Evolutionary conservation across 164 flowering plant genomes (phyloP).

Genomic region (Dillenia turbinata): DNA sequence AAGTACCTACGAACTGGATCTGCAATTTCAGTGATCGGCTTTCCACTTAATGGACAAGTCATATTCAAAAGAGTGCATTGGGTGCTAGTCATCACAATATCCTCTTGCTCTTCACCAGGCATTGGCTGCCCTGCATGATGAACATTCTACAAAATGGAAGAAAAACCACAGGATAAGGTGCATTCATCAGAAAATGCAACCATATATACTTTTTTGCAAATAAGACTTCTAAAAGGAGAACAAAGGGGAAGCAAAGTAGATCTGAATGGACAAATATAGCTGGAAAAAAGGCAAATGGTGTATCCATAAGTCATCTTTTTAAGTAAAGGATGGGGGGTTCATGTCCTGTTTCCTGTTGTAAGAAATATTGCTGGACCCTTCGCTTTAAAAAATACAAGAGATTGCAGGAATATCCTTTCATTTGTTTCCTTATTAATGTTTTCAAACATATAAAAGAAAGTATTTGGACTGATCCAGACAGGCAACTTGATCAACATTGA

Average conservation of each 20-base stretch:
- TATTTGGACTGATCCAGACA: neutral
- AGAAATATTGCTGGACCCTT: too few species aligned
- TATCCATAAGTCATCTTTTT: too few species aligned
- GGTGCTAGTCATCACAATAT: constrained; percentile 80
- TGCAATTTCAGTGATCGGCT: constrained; percentile 53
- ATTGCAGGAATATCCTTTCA: too few species aligned
- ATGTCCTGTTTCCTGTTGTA: too few species aligned
- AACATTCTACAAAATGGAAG: constrained; percentile 55
- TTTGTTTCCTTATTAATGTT: too few species aligned
- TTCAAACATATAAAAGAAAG: neutral
- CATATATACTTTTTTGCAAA: neutral
- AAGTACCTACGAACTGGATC: constrained; percentile 83
- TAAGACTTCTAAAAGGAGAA: neutral
- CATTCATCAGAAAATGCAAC: neutral
- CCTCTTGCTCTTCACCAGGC: constrained; percentile 98
- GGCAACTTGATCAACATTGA: too few species aligned
- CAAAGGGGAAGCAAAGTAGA: neutral
- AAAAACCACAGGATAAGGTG: neutral
- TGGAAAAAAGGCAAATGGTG: neutral
- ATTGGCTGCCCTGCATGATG: constrained; percentile 85
- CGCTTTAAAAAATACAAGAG: too few species aligned
- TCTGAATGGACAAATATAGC: neutral
- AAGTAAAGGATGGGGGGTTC: too few species aligned
- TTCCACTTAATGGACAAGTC: constrained; percentile 81
- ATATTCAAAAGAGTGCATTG: constrained; percentile 51